Percentiles rank a stretch among this genome's conserved stretches.
phyloP scores from a whole-genome alignment of 2,329 filamentous ascomycete genomes.

The Exserohilum turcica region DNA sequence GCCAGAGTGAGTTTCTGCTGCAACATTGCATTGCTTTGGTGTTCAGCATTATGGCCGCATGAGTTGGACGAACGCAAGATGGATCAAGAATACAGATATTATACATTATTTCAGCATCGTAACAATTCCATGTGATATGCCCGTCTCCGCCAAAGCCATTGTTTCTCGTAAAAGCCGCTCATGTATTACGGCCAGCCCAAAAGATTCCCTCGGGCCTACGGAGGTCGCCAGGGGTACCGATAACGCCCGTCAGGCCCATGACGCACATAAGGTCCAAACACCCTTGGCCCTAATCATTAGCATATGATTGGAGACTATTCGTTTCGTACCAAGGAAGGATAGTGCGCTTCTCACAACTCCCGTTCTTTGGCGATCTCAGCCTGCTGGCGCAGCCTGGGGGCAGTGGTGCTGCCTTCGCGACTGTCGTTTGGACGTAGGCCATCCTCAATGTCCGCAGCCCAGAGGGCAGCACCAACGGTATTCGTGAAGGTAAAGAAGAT shows the following conservation, averaged over 20 bases:
- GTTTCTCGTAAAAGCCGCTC: no score
- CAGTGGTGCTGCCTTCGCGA: constrained; percentile 34
- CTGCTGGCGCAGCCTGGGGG: constrained; percentile 45
- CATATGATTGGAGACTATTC: constrained; percentile 5
- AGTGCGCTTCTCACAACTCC: constrained; percentile 38
- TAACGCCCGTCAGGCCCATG: constrained; percentile 24
- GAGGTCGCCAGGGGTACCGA: constrained; percentile 45
- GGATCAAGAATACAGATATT: no score
- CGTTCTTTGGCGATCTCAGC: constrained; percentile 40
- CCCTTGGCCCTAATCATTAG: constrained; percentile 16
- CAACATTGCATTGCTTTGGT: no score
- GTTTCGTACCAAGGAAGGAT: not conserved
- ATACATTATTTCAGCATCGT: no score
- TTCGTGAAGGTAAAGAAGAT: constrained; percentile 91
- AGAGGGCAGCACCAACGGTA: constrained; percentile 88
- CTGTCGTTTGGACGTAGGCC: constrained; percentile 10
- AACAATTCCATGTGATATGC: no score
- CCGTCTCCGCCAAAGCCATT: no score
- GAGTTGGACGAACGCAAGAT: no score
- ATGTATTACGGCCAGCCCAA: constrained; percentile 34
- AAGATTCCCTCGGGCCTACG: constrained; percentile 39
- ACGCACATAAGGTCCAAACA: constrained; percentile 11
- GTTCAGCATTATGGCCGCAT: no score
- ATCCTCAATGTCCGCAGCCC: constrained; percentile 83
- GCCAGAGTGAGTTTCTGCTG: no score